These are phyloP conservation scores for Ophiobolus disseminans DNA, from an alignment of 2,329 filamentous ascomycete species.

Conservation along the genomic window DNA sequence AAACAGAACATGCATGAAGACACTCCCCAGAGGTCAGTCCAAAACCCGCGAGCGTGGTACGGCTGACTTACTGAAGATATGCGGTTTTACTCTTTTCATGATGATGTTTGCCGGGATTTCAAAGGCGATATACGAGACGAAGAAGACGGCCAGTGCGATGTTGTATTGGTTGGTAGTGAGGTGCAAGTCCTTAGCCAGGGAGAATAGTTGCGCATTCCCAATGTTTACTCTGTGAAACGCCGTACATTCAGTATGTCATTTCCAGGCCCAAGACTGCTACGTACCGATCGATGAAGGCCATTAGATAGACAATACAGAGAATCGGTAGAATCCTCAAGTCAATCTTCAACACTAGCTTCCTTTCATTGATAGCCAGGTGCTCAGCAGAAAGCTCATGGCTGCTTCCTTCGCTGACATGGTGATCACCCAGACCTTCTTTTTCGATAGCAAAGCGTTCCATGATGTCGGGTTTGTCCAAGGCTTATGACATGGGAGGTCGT, in stretches of 20 bases:
- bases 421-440: too few relatives aligned
- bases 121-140: slow-evolving; percentile 50
- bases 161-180: slow-evolving; percentile 50
- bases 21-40: too few relatives aligned
- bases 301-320: not conserved
- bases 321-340: not conserved
- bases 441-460: too few relatives aligned
- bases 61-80: too few relatives aligned
- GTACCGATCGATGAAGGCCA: not conserved
- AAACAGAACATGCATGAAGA: slow-evolving; percentile 49
- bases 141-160: slow-evolving; percentile 50
- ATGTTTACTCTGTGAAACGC: slow-evolving; percentile 47
- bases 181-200: slow-evolving; percentile 48
- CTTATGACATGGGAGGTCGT: too few relatives aligned
- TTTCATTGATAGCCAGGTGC: too few relatives aligned
- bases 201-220: slow-evolving; percentile 53
- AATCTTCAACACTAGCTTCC: not conserved
- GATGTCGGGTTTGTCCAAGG: too few relatives aligned
- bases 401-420: too few relatives aligned
- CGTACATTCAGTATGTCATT: too few relatives aligned
- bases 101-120: slow-evolving; percentile 51
- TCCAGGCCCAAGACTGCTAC: too few relatives aligned
- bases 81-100: slow-evolving; percentile 52
- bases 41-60: too few relatives aligned
- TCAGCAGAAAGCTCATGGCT: too few relatives aligned